These are phyloP conservation scores for Phytopythium montanum DNA, from an alignment of 352 stramenopile genomes.

Conservation along the genomic window DNA sequence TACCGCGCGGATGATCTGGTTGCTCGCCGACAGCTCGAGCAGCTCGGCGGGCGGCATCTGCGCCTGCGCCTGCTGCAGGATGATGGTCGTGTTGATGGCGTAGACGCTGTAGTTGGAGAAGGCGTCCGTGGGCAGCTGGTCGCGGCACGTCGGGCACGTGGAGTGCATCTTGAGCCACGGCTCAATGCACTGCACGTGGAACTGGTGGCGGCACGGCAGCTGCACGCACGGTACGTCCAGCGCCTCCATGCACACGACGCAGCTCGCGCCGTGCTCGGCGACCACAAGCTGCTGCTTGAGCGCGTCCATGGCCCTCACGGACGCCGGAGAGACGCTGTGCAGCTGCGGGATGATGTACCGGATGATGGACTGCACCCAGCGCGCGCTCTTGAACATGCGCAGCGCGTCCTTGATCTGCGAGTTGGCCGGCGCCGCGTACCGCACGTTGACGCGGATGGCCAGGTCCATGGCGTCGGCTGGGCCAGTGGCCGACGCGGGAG, in stretches of 20 bases:
- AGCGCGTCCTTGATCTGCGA: slow-evolving; percentile 88
- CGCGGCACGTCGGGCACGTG: slow-evolving; percentile 80
- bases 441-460: slow-evolving; percentile 86
- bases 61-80: slow-evolving; percentile 81
- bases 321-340: slow-evolving; percentile 73
- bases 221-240: slow-evolving; percentile 51
- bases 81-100: slow-evolving; percentile 89
- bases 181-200: slow-evolving; percentile 78
- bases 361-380: slow-evolving; percentile 89
- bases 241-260: slow-evolving; percentile 84
- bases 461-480: slow-evolving; percentile 55
- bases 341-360: slow-evolving; percentile 89
- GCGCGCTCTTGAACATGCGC: slow-evolving; percentile 84
- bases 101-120: slow-evolving; percentile 88
- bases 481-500: background rate
- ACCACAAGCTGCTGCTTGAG: slow-evolving; percentile 41
- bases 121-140: slow-evolving; percentile 75
- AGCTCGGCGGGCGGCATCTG: slow-evolving; percentile 71
- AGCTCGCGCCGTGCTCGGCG: slow-evolving; percentile 21
- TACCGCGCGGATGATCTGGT: slow-evolving; percentile 84
- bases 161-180: slow-evolving; percentile 86
- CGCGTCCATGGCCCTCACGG: slow-evolving; percentile 51
- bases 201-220: slow-evolving; percentile 77
- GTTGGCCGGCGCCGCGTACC: slow-evolving; percentile 78
- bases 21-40: slow-evolving; percentile 75